Evolutionary conservation across 257 asterid species (phyloP), one percentile per base, ranked within the genome.

Genomic region (Solanum ossicruentum): DNA sequence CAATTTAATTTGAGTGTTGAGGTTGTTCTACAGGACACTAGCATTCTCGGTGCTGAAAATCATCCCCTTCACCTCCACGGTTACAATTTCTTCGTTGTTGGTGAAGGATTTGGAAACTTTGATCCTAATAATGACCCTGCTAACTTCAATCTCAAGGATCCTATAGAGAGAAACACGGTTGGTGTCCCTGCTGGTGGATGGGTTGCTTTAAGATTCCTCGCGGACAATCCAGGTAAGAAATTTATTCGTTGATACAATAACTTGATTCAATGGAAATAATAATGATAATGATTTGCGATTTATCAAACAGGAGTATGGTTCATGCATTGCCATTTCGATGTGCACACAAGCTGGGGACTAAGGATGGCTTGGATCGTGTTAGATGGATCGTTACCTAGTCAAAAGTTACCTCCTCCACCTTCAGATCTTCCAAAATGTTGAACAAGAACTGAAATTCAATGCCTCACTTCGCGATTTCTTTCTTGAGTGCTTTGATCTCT

Each of bases 31-130:
- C 97, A 93, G 88, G 97, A 82, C 52, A 93, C 94, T 1, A 91
- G 91, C 92, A 93, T 91, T 87, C 86, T 93, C 41, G 95, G 97
- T n/a, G 93, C 92, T 3, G 97, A 93, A 86, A 92, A 80, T 18
- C 97, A 93, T 58, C 97, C 97, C 56, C 95, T 93, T 45, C 97
- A 93, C 80, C 90, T 93, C 1, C 97, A 93, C 17, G 97, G 97
- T 7, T 91, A n/a, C 80, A 93, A 93, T 72, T 93, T 92, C 92
- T 93, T 91, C 17, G 87, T 91, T 5, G 92, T 93, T 26, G 96
- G 96, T 15, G 87, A 92, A 88, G 97, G 97, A 39, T 90, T 86
- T 58, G 94, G 95, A 6, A 91, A 92, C 55, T 93, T 84, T 58
- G 91, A 93, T 63, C 91, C 92, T 0, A 86, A 12, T 47, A 90